Evolutionary conservation across 257 asterid genomes (phyloP), one percentile per base, ranked within the genome.

Genomic region (Solanum rostratum): DNA sequence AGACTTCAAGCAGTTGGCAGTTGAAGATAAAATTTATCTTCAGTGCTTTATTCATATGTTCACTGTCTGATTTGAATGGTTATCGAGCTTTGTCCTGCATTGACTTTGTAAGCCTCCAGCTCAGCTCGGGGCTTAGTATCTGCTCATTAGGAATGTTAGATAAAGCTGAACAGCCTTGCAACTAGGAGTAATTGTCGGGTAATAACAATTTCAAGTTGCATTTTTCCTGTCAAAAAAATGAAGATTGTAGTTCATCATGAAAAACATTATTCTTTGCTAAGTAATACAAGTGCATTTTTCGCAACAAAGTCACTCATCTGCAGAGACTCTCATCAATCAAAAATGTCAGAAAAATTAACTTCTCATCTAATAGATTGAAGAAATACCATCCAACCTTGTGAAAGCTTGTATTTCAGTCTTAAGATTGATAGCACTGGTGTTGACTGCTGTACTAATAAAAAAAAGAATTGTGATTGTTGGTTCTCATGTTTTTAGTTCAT

Each of bases 61-160:
- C 66, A 43, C 55, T 65, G 46, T 41, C 50, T 50, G 59, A 39
- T 30, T 15, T 54, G 65, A 15, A 15, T 19, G 79, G 11, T 80
- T 68, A 29, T 87, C 84, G 81, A 85, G 50, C 55, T 57, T 50
- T 13, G 85, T 84, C 68, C n/a, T 69, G 20, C 62, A 27, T 69
- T 65, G 50, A 68, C 39, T 66, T 37, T 80, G 24, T 79, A 37
- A 59, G 27, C 83, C 79, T 69, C 22, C 16, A 29, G 50, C 18
- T 37, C 79, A 69, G 50, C 52, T 10, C 19, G 52, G 24, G 79
- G 79, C 24, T 66, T 66, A 39, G 37, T 54, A 16, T 65, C 79
- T 66, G 85, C 15, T 3, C 83, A 7, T 43, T 52, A 68, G 39
- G 52, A 15, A 65, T 49, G 81, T 50, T 22, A 30, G 65, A 29